phyloP scores from a whole-genome alignment of 2,329 filamentous ascomycete species.

The Hypoxylon sp. region DNA sequence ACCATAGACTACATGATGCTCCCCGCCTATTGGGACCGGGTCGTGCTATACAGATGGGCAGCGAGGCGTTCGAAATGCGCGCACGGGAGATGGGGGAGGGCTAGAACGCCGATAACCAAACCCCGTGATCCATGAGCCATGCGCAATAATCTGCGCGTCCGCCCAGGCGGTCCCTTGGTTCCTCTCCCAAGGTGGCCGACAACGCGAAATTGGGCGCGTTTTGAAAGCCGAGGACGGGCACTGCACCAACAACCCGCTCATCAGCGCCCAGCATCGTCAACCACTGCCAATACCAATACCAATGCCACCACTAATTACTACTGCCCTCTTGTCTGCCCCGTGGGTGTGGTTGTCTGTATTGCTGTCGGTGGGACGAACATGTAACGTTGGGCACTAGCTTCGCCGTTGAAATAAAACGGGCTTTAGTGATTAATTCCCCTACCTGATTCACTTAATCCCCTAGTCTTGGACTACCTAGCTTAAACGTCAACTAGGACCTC shows the following conservation, averaged over 20 bases:
- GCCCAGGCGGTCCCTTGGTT: not conserved
- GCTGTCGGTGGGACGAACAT: slow-evolving; percentile 22
- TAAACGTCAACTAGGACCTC: slow-evolving; percentile 6
- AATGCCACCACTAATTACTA: too few species aligned
- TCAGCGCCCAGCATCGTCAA: not conserved
- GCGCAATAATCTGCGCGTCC: slow-evolving; percentile 25
- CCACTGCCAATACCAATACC: not conserved
- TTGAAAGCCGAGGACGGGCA: slow-evolving; percentile 34
- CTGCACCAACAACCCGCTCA: slow-evolving; percentile 2
- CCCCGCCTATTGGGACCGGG: not conserved
- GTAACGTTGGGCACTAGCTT: slow-evolving; percentile 39
- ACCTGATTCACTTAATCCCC: not conserved
- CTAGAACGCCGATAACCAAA: slow-evolving; percentile 9
- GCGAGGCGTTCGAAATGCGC: slow-evolving; percentile 19
- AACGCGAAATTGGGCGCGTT: slow-evolving; percentile 30
- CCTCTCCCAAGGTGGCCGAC: not conserved
- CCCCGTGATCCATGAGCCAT: slow-evolving; percentile 8
- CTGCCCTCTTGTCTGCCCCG: not conserved
- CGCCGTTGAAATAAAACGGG: slow-evolving; percentile 24
- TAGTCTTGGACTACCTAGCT: slow-evolving; percentile 8
- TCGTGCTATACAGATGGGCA: not conserved
- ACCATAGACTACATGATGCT: not conserved
- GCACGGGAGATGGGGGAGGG: slow-evolving; percentile 8
- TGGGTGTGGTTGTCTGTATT: not conserved
- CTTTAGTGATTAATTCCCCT: slow-evolving; percentile 1